Evolutionary conservation across 75 land plant species (phyloP), one percentile per base, ranked within the genome.

Genomic region (Pseudotsuga menziesii): DNA sequence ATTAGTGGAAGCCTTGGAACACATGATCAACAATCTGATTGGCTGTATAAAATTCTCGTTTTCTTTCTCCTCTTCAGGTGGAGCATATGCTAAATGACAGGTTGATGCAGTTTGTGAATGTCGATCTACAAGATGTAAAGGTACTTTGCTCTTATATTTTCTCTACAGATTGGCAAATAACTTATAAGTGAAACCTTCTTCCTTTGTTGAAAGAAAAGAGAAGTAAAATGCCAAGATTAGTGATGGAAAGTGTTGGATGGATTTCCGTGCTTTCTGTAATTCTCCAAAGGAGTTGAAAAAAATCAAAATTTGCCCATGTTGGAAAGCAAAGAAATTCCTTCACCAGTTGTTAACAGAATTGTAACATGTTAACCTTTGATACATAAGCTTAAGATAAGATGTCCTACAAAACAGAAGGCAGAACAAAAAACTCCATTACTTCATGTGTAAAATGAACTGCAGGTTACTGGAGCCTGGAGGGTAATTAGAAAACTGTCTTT

Each of bases 71-170:
- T 27, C 4, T 61, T 39, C 81, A 96, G 98, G 98, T 97, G 63
- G 98, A 97, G 79, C 99, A 97, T 87, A 95, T 94, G 84, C 81
- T 97, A 58, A 81, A 83, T 81, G 91, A 94, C 29, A 93, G 96
- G 67, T 54, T 97, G 58, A 61, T 77, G 63, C 78, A 94, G 66
- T 94, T 97, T 78, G 80, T 91, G 76, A 86, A 70, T 78, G 79
- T 83, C 67, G 98, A 94, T 84, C 76, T 97, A 69, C 92, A 91
- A 82, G 89, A 91, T 76, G 98, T 86, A 20, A 97, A 97, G 99
- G 99, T 96, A 78, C n/a, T 48, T 66, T 2, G 22, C 57, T 61
- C 12, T 71, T 29, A 71, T 61, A 20, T 62, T 54, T 15, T 15
- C 19, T 17, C 61, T 58, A 7, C 62, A 56, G 14, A 27, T 29